phyloP scores from a whole-genome alignment of 495 filamentous ascomycete genomes.

The Barbatosphaeria neglecta region DNA sequence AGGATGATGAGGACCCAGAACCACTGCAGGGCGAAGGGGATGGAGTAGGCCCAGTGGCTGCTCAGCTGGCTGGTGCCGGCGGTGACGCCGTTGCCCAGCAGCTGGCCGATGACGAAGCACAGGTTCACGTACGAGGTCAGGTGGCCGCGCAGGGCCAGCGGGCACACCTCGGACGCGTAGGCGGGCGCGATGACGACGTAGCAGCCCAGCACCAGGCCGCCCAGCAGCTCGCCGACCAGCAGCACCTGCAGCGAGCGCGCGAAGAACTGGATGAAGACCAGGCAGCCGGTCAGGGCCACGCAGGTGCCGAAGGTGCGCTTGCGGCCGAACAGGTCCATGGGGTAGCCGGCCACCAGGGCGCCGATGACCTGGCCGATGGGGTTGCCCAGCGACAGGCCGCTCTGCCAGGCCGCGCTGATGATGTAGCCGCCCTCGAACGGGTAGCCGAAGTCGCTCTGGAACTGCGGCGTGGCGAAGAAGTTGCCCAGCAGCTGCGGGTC shows the following conservation, averaged over 20 bases:
- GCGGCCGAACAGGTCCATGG: slow-evolving; percentile 33
- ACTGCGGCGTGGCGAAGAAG: slow-evolving; percentile 32
- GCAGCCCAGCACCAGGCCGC: slow-evolving; percentile 40
- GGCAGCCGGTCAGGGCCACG: slow-evolving; percentile 27
- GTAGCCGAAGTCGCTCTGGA: slow-evolving; percentile 31
- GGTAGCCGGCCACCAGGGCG: slow-evolving; percentile 32
- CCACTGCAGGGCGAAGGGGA: slow-evolving; percentile 54
- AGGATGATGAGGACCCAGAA: slow-evolving; percentile 52
- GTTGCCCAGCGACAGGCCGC: slow-evolving; percentile 32
- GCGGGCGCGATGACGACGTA: slow-evolving; percentile 45
- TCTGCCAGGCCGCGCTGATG: slow-evolving; percentile 37
- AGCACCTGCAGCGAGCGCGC: slow-evolving; percentile 30
- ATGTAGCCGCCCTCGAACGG: slow-evolving; percentile 17
- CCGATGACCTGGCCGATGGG: slow-evolving; percentile 35
- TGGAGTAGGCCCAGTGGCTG: slow-evolving; percentile 41
- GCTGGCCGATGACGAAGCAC: slow-evolving; percentile 57
- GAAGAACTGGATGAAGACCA: slow-evolving; percentile 50
- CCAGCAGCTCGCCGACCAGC: slow-evolving; percentile 40
- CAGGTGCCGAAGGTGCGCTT: slow-evolving; percentile 32
- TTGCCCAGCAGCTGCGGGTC: slow-evolving; percentile 33
- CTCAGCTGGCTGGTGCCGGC: slow-evolving; percentile 29
- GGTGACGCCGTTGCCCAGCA: slow-evolving; percentile 44
- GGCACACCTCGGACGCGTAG: slow-evolving; percentile 53
- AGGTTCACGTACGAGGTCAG: slow-evolving; percentile 52
- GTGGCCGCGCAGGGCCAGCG: slow-evolving; percentile 43